phyloP scores from a whole-genome alignment of 345 rosid genomes.

The Erysimum cheiranthoides region DNA sequence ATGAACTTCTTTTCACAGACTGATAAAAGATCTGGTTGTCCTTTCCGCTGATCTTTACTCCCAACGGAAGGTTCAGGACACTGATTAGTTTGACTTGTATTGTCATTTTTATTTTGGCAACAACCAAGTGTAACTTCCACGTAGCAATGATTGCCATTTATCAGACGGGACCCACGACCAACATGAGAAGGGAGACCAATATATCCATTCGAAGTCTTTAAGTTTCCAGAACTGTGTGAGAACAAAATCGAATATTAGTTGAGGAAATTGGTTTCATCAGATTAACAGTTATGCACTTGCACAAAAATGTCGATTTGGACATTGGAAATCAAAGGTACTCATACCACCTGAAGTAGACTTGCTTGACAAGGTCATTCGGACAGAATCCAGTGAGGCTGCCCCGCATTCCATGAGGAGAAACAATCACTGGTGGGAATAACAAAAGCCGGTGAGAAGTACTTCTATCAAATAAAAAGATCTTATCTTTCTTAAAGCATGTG shows the following conservation, averaged over 20 bases:
- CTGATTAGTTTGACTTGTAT: slow-evolving; percentile 54
- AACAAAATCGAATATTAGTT: slow-evolving; percentile 30
- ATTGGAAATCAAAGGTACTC: slow-evolving; percentile 9
- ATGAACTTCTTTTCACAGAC: slow-evolving; percentile 69
- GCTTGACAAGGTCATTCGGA: slow-evolving; percentile 93
- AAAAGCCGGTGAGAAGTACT: slow-evolving; percentile 40
- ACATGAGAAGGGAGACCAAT: slow-evolving; percentile 70
- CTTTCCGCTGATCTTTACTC: slow-evolving; percentile 68
- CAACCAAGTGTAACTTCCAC: slow-evolving; percentile 91
- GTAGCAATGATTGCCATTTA: slow-evolving; percentile 71
- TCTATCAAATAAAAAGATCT: slow-evolving; percentile 32
- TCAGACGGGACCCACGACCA: slow-evolving; percentile 67
- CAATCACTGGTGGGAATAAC: slow-evolving; percentile 68
- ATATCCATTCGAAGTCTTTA: slow-evolving; percentile 63
- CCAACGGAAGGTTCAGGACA: slow-evolving; percentile 61
- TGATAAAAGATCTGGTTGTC: slow-evolving; percentile 50
- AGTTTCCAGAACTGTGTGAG: slow-evolving; percentile 64
- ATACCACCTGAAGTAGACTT: slow-evolving; percentile 78
- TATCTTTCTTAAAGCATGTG: slow-evolving; percentile 34
- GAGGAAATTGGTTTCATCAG: slow-evolving; percentile 22
- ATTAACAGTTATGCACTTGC: slow-evolving; percentile 6
- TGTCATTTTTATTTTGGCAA: slow-evolving; percentile 56
- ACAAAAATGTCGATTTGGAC: slow-evolving; percentile 15
- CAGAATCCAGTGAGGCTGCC: slow-evolving; percentile 92
- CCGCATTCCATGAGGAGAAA: slow-evolving; percentile 97